Base-by-base conservation (phyloP, 2,329 filamentous ascomycete genomes). In the Akanthomyces uredinophilus region DNA sequence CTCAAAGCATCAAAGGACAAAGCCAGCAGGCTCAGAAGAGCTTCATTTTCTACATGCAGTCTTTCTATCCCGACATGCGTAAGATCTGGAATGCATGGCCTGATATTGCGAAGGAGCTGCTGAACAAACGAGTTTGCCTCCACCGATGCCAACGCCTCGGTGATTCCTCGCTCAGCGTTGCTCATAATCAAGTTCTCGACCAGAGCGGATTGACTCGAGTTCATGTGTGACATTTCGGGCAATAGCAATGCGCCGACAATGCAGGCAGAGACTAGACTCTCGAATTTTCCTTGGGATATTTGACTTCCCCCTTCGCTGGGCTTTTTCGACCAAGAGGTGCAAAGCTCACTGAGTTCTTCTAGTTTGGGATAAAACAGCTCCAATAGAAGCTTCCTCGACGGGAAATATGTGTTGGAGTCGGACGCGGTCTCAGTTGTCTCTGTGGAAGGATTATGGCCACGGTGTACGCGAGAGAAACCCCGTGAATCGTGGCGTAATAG, bases 351-450 rank as follows among this genome's bases (percentile, higher is more conserved):
- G 7, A 86, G 66, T 50, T 84, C 81, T 51, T 81, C 77, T 1
- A 85, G 44, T 65, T 84, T 84, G 1, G 83, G 79, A 44, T 75
- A 78, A 32, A 86, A 72, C 1, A 86, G 75, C 65, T 87, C 84
- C 5, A 84, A 72, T 4, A 81, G 74, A 5, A 85, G 72, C 63
- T 80, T 84, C 63, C 76, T 82, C 1, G 80, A 78, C 2, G 78
- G 73, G 67, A 73, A 75, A 43, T 72, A 74, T 37, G 68, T 72
- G 51, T 65, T 71, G 1, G 69, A 58, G 63, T 78, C 74, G 5
- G 72, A 68, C 18, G 68, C 46, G 3, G 68, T 68, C 27, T 66
- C 58, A 22, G 65, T 52, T 16, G 63, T 63, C 39, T 63, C 65
- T 4, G 27, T 46, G 2, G 49, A 62, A 5, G 64, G 62, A 20